Percentiles rank a stretch among this genome's conserved stretches.
Evolutionary conservation across 148 eudicot genomes (phyloP).

Genomic region (Pharnaceum exiguum): DNA sequence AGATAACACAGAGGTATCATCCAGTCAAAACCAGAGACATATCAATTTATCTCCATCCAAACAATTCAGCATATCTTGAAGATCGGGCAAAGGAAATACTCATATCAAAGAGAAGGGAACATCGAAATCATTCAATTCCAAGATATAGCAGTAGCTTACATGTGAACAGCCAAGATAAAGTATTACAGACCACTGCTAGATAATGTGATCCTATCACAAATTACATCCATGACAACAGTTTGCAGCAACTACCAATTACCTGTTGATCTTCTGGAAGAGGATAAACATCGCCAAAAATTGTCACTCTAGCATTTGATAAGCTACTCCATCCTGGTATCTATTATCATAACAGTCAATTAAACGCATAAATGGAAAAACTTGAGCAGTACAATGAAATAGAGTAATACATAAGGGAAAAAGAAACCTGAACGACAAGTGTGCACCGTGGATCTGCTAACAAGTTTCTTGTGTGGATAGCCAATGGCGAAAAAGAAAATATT

Average conservation of each 20-base stretch:
- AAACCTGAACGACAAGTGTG: slow-evolving; percentile 94
- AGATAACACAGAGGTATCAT: not conserved
- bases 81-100: not conserved
- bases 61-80: not conserved
- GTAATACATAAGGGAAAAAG: slow-evolving; percentile 6
- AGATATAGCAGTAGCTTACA: not conserved
- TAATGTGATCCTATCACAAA: not conserved
- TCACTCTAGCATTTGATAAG: slow-evolving; percentile 95
- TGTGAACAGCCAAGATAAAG: not conserved
- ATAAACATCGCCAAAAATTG: slow-evolving; percentile 87
- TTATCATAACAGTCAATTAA: slow-evolving; percentile 34
- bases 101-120: no score
- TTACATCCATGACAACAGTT: not conserved
- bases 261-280: slow-evolving; percentile 90
- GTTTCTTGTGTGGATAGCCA: slow-evolving; percentile 97
- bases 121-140: not conserved
- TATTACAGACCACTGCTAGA: not conserved
- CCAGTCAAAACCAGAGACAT: not conserved
- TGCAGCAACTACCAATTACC: slow-evolving; percentile 31
- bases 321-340: slow-evolving; percentile 99
- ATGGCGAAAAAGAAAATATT: slow-evolving; percentile 91
- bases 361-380: slow-evolving; percentile 21
- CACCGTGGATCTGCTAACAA: slow-evolving; percentile 90
- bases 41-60: not conserved
- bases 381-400: not conserved